Evolutionary conservation across 768 basidiomycete species (phyloP).

Genomic region (Dendrothele bispora): DNA sequence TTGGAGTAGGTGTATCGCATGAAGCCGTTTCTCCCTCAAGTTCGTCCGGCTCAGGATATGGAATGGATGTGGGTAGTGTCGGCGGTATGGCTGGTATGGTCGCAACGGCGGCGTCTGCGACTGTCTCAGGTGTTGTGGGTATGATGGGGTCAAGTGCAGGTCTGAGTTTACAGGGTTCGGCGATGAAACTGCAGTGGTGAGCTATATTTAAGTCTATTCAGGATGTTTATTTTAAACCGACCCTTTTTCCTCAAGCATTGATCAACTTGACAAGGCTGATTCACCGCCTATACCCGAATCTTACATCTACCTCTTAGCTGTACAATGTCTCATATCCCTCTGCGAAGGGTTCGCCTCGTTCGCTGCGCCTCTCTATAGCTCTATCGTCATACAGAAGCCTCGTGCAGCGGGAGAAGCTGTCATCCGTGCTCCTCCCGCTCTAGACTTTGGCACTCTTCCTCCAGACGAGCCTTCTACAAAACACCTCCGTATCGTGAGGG

Average conservation of each 20-base stretch:
- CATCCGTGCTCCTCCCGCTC: conserved; percentile 70
- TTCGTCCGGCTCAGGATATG: conserved; percentile 48
- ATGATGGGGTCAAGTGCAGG: conserved; percentile 77
- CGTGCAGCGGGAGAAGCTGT: conserved; percentile 61
- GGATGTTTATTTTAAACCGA: conserved; percentile 8
- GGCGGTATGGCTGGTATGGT: conserved; percentile 80
- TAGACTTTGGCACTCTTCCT: conserved; percentile 60
- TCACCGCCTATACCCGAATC: conserved; percentile 91
- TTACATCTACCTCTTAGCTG: conserved; percentile 88
- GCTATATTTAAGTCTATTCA: conserved; percentile 19
- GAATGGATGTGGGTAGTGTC: conserved; percentile 45
- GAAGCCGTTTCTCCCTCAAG: conserved; percentile 31
- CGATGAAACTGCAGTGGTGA: conserved; percentile 92
- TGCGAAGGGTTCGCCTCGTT: conserved; percentile 83
- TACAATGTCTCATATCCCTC: conserved; percentile 84
- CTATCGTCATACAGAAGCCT: conserved; percentile 65
- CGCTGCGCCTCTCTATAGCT: conserved; percentile 73
- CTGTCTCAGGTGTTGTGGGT: conserved; percentile 80
- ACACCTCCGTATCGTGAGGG: conserved; percentile 64
- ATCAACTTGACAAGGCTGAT: conserved; percentile 97
- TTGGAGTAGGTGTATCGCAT: conserved; percentile 67
- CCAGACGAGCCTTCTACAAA: conserved; percentile 47
- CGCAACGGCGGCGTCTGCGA: conserved; percentile 79
- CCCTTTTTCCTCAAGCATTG: conserved; percentile 60
- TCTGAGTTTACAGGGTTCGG: conserved; percentile 68